Percentiles rank a stretch among this genome's conserved stretches.
These are phyloP conservation scores for Neurospora tetraspora DNA, from an alignment of 495 filamentous ascomycete genomes.

Conservation along the genomic window DNA sequence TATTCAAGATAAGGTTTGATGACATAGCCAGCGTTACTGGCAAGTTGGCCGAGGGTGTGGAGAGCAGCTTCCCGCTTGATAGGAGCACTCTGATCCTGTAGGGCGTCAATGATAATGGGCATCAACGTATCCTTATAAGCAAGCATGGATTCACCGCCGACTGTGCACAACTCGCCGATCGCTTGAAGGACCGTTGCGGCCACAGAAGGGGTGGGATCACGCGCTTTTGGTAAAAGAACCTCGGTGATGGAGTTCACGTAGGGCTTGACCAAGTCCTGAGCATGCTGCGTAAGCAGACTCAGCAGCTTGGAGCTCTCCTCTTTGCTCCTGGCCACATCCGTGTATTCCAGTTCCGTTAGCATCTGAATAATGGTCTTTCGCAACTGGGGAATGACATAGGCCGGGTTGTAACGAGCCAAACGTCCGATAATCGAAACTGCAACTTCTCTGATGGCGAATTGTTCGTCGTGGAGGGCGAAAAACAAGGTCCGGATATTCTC, in stretches of 20 bases:
- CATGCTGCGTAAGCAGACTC: constrained; percentile 82
- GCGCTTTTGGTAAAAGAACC: constrained; percentile 79
- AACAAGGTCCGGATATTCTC: constrained; percentile 95
- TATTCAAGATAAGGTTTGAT: constrained; percentile 95
- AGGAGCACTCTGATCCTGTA: constrained; percentile 86
- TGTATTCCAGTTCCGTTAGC: constrained; percentile 88
- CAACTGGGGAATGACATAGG: constrained; percentile 91
- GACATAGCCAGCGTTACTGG: constrained; percentile 92
- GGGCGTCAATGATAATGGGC: constrained; percentile 83
- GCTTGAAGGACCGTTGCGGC: constrained; percentile 88
- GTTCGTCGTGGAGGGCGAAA: constrained; percentile 91
- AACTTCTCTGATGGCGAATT: constrained; percentile 84
- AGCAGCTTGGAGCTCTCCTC: constrained; percentile 93
- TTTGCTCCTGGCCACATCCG: constrained; percentile 85
- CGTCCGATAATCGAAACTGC: constrained; percentile 94
- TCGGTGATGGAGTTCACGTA: constrained; percentile 93
- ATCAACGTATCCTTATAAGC: constrained; percentile 81
- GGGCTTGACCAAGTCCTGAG: constrained; percentile 80
- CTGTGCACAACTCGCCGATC: constrained; percentile 83
- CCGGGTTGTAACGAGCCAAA: constrained; percentile 82
- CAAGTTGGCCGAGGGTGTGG: constrained; percentile 80
- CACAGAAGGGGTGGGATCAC: constrained; percentile 72
- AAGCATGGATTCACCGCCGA: constrained; percentile 85
- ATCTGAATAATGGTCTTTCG: constrained; percentile 93
- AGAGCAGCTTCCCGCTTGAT: constrained; percentile 84